Conservation (phyloP, 2,329 filamentous ascomycete species). For the Diaporthe sp. region DNA sequence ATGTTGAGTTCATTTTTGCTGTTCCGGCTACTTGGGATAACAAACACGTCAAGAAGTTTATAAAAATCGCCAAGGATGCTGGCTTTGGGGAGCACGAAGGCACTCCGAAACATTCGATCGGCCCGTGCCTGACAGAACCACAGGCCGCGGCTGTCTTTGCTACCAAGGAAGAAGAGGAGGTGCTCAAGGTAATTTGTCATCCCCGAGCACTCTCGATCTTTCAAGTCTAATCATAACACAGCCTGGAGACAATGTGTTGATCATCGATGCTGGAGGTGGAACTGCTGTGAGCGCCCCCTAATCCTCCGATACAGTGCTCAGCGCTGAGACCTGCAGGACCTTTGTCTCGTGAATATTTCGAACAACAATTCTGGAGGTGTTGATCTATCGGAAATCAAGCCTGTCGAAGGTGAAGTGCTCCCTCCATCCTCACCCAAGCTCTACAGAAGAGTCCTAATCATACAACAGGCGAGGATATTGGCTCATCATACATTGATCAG, state of each 20-base stretch:
- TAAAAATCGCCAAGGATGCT: not conserved
- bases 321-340: not conserved
- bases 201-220: not conserved
- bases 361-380: not conserved
- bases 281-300: not conserved
- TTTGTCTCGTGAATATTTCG: not conserved
- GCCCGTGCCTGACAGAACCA: not conserved
- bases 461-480: not conserved
- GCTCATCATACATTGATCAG: not conserved
- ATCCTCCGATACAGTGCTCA: not conserved
- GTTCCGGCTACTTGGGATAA: not conserved
- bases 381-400: not conserved
- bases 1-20: not conserved
- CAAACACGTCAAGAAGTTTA: not conserved
- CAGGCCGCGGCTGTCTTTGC: not conserved
- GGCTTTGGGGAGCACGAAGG: not conserved
- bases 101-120: not conserved
- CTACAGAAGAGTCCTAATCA: not conserved
- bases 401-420: not conserved
- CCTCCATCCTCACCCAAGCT: not conserved
- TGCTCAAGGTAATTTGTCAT: not conserved
- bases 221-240: not conserved
- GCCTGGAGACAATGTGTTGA: not conserved
- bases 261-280: not conserved
- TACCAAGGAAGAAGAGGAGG: not conserved